phyloP scores from a whole-genome alignment of 176 grass and related monocot species.

The Carex myosuroides region DNA sequence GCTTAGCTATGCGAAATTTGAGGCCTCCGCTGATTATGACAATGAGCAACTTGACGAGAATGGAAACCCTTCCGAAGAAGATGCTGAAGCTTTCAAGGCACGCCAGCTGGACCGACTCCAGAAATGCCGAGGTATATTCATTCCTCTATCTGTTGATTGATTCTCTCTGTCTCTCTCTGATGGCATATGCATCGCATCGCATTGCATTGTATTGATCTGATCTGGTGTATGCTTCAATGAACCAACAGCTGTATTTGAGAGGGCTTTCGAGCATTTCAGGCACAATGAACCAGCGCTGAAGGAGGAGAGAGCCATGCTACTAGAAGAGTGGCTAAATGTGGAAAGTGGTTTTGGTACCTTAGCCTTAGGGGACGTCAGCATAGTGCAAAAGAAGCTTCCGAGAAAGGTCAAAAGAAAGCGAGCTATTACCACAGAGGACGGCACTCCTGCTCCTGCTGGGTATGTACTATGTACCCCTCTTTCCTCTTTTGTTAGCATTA shows the following conservation, averaged over 20 bases:
- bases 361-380: slow-evolving; percentile 51
- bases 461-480: slow-evolving; percentile 27
- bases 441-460: slow-evolving; percentile 37
- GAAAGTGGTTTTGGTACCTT: slow-evolving; percentile 51
- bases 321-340: slow-evolving; percentile 90
- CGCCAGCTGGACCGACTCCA: slow-evolving; percentile 30
- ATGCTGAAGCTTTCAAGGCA: slow-evolving; percentile 16
- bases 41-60: slow-evolving; percentile 36
- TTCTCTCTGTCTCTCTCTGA: neutral
- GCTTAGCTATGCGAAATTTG: slow-evolving; percentile 84
- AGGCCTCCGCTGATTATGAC: slow-evolving; percentile 55
- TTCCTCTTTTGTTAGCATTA: neutral
- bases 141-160: neutral
- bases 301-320: slow-evolving; percentile 93
- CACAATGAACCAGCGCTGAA: slow-evolving; percentile 64
- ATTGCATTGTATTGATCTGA: slow-evolving; percentile 11
- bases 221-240: neutral
- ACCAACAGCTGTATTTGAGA: slow-evolving; percentile 61
- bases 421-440: slow-evolving; percentile 62
- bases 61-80: slow-evolving; percentile 35
- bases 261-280: slow-evolving; percentile 73
- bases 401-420: slow-evolving; percentile 91
- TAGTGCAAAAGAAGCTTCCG: slow-evolving; percentile 81
- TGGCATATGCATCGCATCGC: neutral
- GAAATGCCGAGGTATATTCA: slow-evolving; percentile 49